phyloP scores from a whole-genome alignment of 768 basidiomycete genomes.

The Termitomyces sp. region DNA sequence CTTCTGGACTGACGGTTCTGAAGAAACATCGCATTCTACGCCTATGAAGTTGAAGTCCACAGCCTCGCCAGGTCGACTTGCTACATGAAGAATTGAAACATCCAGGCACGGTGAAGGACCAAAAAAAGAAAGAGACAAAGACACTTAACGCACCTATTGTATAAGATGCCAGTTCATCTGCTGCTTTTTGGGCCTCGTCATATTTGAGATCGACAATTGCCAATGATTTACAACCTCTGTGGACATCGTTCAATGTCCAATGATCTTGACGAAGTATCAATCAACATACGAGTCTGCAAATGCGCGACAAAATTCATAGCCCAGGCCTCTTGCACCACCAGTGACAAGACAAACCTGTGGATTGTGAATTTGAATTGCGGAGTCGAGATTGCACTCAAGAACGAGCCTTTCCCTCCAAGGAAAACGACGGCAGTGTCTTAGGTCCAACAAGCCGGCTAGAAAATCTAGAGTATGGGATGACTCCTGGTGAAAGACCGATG shows the following conservation, averaged over 20 bases:
- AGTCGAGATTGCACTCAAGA: neutral
- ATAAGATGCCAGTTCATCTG: conserved; percentile 52
- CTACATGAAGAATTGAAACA: conserved; percentile 27
- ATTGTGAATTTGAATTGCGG: neutral
- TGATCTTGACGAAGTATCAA: neutral
- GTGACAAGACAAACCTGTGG: conserved; percentile 85
- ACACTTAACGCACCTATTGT: conserved; percentile 18
- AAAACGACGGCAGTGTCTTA: conserved; percentile 69
- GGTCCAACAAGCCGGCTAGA: conserved; percentile 17
- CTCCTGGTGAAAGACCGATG: neutral
- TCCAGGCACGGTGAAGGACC: neutral
- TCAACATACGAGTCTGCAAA: conserved; percentile 76
- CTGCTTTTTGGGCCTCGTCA: conserved; percentile 63
- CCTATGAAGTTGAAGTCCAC: conserved; percentile 68
- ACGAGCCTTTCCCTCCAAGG: conserved; percentile 70
- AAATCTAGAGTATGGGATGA: neutral
- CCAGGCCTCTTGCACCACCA: conserved; percentile 89
- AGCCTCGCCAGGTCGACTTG: conserved; percentile 48
- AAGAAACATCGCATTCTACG: conserved; percentile 84
- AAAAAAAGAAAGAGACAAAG: no score
- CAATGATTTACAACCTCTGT: conserved; percentile 74
- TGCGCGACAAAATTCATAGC: conserved; percentile 86
- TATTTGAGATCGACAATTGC: conserved; percentile 81
- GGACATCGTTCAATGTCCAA: neutral
- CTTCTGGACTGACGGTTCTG: conserved; percentile 72